phyloP scores from a whole-genome alignment of 2,329 filamentous ascomycete species.

The Alternaria postmessia region DNA sequence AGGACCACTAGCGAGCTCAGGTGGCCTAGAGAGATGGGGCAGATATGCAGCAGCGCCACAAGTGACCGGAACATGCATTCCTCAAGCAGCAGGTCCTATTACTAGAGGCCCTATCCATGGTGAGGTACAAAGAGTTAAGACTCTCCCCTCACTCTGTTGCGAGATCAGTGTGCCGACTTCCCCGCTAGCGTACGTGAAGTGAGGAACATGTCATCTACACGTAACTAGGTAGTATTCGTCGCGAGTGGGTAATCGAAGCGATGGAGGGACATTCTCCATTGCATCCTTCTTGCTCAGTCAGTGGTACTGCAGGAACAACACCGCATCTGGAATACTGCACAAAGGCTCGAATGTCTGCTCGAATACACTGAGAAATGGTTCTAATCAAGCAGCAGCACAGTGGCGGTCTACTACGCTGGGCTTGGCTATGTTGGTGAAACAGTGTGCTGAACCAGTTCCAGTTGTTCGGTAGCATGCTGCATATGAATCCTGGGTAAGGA shows the following conservation, averaged over 20 bases:
- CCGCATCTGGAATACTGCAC: neutral
- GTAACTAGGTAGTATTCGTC: neutral
- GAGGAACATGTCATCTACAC: neutral
- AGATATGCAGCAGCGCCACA: slow-evolving; percentile 3
- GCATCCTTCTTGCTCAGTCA: no score
- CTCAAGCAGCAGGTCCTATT: neutral
- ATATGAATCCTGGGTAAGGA: neutral
- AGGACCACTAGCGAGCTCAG: neutral
- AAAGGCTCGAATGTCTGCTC: neutral
- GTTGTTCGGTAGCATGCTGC: neutral
- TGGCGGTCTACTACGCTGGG: no score
- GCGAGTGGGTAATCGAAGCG: neutral
- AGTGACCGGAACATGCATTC: slow-evolving; percentile 6
- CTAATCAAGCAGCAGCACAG: neutral
- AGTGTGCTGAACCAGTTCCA: neutral
- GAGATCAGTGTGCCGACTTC: neutral
- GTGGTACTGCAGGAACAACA: neutral
- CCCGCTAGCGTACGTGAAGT: neutral
- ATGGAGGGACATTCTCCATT: neutral
- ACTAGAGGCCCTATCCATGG: neutral
- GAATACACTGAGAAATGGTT: neutral
- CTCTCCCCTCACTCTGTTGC: neutral
- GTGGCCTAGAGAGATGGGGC: slow-evolving; percentile 2
- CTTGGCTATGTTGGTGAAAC: neutral
- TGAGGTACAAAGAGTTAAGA: neutral